Conservation (phyloP, 176 grass and related monocot genomes). For the Tuctoria greenei region DNA sequence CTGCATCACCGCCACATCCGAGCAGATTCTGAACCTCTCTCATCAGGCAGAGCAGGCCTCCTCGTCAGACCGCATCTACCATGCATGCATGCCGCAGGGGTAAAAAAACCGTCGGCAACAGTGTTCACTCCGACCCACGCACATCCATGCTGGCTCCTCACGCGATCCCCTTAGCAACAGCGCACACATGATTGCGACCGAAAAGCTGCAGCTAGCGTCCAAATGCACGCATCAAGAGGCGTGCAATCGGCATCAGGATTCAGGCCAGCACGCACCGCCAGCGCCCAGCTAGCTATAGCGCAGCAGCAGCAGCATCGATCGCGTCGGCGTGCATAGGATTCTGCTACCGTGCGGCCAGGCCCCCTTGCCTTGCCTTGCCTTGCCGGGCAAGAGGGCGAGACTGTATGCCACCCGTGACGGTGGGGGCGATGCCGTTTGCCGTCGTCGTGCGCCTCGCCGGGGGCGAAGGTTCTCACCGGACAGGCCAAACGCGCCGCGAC, state of each 20-base stretch:
- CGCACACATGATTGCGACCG: slow-evolving; percentile 28
- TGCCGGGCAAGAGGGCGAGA: background rate
- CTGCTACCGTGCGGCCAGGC: background rate
- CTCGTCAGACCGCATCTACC: background rate
- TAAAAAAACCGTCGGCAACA: background rate
- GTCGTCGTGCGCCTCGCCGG: background rate
- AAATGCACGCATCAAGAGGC: slow-evolving; percentile 45
- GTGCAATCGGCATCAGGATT: background rate
- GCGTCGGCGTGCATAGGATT: slow-evolving; percentile 37
- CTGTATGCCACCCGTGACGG: slow-evolving; percentile 24
- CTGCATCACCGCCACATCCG: background rate
- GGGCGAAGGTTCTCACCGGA: slow-evolving; percentile 42
- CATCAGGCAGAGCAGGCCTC: background rate
- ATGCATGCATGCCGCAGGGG: background rate
- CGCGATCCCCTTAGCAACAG: background rate
- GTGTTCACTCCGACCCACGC: background rate
- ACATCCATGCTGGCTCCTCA: background rate
- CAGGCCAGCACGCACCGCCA: background rate
- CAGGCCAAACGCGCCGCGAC: slow-evolving; percentile 42
- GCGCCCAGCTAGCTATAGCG: no score
- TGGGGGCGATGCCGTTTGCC: no score
- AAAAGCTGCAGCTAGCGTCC: slow-evolving; percentile 33
- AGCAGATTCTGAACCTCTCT: background rate
- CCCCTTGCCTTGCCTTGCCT: no score
- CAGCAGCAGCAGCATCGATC: background rate